Evolutionary conservation across 1,139 yeast genomes (phyloP), one percentile per base, ranked within the genome.

Genomic region (Yamadazyma dushanensis): DNA sequence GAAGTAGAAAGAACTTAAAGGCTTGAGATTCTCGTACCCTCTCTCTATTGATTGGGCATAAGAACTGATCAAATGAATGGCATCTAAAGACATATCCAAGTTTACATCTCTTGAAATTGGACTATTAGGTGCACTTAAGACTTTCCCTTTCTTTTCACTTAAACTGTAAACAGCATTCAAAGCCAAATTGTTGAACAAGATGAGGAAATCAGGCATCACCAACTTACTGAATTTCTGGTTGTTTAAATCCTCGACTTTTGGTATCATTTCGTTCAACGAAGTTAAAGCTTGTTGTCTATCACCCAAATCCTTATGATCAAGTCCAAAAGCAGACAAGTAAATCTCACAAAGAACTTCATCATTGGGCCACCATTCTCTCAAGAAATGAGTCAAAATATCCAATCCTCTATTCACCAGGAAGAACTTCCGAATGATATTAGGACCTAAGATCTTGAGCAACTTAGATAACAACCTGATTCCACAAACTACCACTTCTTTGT

Each of bases 341-440:
- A 76, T 47, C 5, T 57, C 41, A 16, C 61, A 50, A 3, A 68
- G 37, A 1, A 70, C 50, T 15, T 52, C 57, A 32, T 66, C 70
- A 40, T 68, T 66, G 18, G 53, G 45, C 79, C 83, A 76, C 70
- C 74, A 68, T 31, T 59, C 53, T 34, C 62, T 57, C 24, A 78
- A 51, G 26, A 63, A 62, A 38, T 62, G 71, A 0, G 79, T 66
- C 20, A 84, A 49, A 2, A 83, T 65, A 18, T 69, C 70, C 14
- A 79, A 55, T 0, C 92, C 92, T 43, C 61, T 63, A 36, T 76
- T 74, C 14, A 63, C 67, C 14, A 66, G 68, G 27, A 76, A 64
- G 49, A 84, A 83, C 19, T 70, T 57, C 22, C 60, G 66, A 33
- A 73, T 73, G 1, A 72, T 66, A 29, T 66, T 68, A 1, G 70